phyloP scores from a whole-genome alignment of 140 eudicot genomes.

The Oenanthe javanica region DNA sequence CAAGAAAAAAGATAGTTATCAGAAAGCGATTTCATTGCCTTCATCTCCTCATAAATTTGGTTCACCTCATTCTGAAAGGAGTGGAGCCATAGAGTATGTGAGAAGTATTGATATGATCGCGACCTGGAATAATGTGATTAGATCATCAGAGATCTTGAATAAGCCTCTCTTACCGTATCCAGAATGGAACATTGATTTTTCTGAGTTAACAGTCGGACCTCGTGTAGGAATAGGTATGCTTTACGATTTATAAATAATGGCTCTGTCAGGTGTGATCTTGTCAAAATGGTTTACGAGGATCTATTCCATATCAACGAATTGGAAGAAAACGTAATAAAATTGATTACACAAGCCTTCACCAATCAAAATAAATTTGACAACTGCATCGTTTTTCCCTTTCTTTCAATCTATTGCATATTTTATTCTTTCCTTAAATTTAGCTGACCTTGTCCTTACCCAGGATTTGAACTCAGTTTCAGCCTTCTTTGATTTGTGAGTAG shows the following conservation, averaged over 20 bases:
- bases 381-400: neutral
- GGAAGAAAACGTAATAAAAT: neutral
- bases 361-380: neutral
- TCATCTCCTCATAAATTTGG: conserved; percentile 65
- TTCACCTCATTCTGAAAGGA: conserved; percentile 34
- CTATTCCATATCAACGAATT: neutral
- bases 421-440: no score
- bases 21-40: conserved; percentile 73
- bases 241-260: neutral
- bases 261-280: neutral
- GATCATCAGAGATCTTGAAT: conserved; percentile 40
- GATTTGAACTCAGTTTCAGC: neutral
- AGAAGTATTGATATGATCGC: conserved; percentile 45
- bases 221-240: conserved; percentile 76
- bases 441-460: neutral
- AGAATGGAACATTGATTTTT: conserved; percentile 76
- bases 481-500: neutral
- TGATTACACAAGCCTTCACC: neutral
- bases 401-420: neutral
- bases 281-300: neutral
- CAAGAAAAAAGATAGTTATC: conserved; percentile 47
- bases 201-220: conserved; percentile 69
- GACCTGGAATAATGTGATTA: conserved; percentile 55
- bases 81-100: conserved; percentile 27
- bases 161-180: conserved; percentile 60